Percentiles rank a stretch among this genome's conserved stretches.
Conservation (phyloP, 73 alveolate genomes). For the Stentor roeselii region DNA sequence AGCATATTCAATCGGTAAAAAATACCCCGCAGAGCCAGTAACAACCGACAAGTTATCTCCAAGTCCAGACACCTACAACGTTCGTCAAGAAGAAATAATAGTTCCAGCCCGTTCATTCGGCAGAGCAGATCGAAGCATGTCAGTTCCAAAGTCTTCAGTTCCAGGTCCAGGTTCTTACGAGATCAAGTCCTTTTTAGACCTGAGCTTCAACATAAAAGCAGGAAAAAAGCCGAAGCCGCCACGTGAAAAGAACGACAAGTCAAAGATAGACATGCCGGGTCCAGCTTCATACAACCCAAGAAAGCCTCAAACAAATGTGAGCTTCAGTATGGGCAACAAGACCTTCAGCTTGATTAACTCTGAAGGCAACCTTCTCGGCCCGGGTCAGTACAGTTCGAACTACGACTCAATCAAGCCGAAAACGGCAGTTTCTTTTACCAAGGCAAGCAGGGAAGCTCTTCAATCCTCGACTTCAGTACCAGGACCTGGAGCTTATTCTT, state of each 20-base stretch:
- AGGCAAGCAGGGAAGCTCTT: background rate
- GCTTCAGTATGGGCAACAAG: background rate
- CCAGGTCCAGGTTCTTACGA: background rate
- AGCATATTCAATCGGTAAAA: constrained; percentile 6
- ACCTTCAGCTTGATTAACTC: background rate
- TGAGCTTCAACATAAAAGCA: background rate
- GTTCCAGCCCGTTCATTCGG: background rate
- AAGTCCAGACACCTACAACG: background rate
- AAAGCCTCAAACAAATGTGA: background rate
- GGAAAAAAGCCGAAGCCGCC: background rate
- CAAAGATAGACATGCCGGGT: background rate
- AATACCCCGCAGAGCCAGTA: background rate
- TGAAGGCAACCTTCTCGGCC: background rate
- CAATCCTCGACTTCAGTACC: background rate
- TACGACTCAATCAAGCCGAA: background rate
- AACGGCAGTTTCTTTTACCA: background rate
- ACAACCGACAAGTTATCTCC: background rate
- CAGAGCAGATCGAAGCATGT: background rate
- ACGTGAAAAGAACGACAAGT: background rate
- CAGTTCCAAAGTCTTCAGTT: background rate
- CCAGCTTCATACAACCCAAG: background rate
- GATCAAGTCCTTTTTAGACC: background rate
- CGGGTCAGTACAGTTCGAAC: background rate
- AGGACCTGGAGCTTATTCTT: background rate
- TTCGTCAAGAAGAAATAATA: background rate